These are phyloP conservation scores for Talaromyces rugulosus DNA, from an alignment of 2,329 filamentous ascomycete genomes.

Conservation along the genomic window DNA sequence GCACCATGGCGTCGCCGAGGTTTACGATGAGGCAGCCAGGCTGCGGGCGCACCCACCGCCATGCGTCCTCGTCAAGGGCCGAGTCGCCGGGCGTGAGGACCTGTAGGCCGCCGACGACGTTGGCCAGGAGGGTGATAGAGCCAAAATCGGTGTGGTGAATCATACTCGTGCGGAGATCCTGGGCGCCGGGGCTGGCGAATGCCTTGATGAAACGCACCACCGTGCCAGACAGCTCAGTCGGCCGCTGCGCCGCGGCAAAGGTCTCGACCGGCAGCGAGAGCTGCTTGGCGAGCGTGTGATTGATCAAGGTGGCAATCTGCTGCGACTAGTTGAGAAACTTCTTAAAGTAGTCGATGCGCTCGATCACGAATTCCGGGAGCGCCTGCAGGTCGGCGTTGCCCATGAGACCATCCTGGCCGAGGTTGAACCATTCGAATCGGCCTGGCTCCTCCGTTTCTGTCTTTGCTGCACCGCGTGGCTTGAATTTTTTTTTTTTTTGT, in stretches of 20 bases:
- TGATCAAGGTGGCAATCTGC: not conserved
- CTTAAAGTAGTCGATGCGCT: not conserved
- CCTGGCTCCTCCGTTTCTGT: not conserved
- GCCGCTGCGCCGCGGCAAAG: not conserved
- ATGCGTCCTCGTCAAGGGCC: not conserved
- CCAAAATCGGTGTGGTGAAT: not conserved
- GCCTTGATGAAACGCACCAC: not conserved
- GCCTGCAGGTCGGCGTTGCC: not conserved
- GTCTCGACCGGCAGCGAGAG: not conserved
- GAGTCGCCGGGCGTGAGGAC: not conserved
- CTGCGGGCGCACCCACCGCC: not conserved
- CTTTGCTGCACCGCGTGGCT: not conserved
- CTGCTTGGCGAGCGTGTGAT: not conserved
- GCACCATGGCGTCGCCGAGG: not conserved
- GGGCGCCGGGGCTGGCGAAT: not conserved
- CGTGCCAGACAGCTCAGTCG: not conserved
- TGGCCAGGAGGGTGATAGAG: not conserved
- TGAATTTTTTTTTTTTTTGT: not conserved
- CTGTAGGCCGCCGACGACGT: not conserved
- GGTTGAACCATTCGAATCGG: not conserved
- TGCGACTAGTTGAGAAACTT: not conserved
- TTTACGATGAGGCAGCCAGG: not conserved
- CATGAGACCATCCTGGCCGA: not conserved
- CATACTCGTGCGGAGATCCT: not conserved
- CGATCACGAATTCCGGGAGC: not conserved